A percentile compares a stretch with the other conserved stretches of the same genome.
phyloP scores from a whole-genome alignment of 1,139 yeast species.

The Suhomyces kunorum region DNA sequence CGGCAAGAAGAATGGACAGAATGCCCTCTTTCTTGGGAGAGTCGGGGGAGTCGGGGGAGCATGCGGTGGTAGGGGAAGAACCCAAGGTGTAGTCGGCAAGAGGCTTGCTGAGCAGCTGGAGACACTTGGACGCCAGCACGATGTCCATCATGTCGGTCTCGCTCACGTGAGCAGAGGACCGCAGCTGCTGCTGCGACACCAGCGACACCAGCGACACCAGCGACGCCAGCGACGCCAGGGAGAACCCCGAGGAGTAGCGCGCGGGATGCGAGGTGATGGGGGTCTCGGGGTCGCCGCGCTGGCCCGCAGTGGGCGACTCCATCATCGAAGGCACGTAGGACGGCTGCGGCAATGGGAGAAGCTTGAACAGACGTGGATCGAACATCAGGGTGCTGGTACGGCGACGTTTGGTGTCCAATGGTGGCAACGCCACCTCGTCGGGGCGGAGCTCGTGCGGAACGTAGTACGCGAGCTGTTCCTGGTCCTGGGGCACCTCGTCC shows the following conservation, averaged over 20 bases:
- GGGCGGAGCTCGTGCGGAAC: conserved; percentile 7
- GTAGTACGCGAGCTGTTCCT: conserved; percentile 8
- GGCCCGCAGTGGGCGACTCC: conserved; percentile 9
- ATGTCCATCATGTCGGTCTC: conserved; percentile 33
- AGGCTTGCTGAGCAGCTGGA: conserved; percentile 33
- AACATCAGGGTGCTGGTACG: conserved; percentile 10
- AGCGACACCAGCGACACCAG: conserved; percentile 7
- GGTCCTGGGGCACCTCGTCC: conserved; percentile 27
- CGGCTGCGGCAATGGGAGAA: conserved; percentile 12
- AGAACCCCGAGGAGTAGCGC: conserved; percentile 1
- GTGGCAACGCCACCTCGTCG: neutral
- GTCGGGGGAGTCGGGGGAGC: conserved; percentile 4
- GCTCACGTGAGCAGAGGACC: neutral
- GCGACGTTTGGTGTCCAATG: conserved; percentile 6
- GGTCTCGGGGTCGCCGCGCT: conserved; percentile 9
- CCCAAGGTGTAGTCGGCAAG: conserved; percentile 1
- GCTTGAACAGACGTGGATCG: conserved; percentile 3
- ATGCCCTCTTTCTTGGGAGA: conserved; percentile 15
- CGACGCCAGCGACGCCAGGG: conserved; percentile 5
- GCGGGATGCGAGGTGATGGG: conserved; percentile 8
- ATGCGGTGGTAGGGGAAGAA: too few species aligned
- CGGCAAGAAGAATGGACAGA: conserved; percentile 20
- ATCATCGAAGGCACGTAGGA: conserved; percentile 4
- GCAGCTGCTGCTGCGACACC: conserved; percentile 2
- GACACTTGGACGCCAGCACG: conserved; percentile 43